phyloP scores from a whole-genome alignment of 495 filamentous ascomycete species.

The Hypomontagnella submonticulosa region DNA sequence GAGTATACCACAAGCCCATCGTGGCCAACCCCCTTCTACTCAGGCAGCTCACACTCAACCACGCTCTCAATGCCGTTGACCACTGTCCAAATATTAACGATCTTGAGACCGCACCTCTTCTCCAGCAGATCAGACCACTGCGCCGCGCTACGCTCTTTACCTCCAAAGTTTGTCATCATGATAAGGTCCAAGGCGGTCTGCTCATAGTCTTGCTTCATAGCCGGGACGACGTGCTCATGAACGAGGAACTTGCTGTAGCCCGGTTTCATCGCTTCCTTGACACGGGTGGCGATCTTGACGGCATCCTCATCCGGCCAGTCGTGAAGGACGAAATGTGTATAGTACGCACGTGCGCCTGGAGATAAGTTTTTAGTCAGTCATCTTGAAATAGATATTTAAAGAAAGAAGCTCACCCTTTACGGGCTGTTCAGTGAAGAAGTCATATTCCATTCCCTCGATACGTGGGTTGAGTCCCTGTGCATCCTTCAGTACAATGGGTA shows the following conservation, averaged over 20 bases:
- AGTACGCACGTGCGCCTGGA: constrained; percentile 52
- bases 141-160: constrained; percentile 50
- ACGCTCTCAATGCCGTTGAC: too few relatives aligned
- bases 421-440: constrained; percentile 54
- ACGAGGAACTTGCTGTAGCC: constrained; percentile 58
- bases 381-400: too few relatives aligned
- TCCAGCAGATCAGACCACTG: constrained; percentile 51
- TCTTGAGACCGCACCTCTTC: constrained; percentile 45
- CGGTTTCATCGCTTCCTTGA: constrained; percentile 49
- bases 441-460: constrained; percentile 50
- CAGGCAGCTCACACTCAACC: too few relatives aligned
- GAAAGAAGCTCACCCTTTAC: constrained; percentile 55
- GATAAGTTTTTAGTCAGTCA: not conserved
- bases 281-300: constrained; percentile 1
- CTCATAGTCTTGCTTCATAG: constrained; percentile 32
- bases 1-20: too few relatives aligned
- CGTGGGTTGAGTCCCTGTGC: constrained; percentile 33
- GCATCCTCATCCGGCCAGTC: constrained; percentile 53
- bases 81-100: constrained; percentile 18
- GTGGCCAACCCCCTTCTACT: too few relatives aligned
- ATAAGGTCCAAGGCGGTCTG: constrained; percentile 47
- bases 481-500: constrained; percentile 52
- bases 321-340: constrained; percentile 51
- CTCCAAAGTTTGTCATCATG: constrained; percentile 52
- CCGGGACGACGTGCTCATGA: constrained; percentile 48